These are phyloP conservation scores for Kodamaea sagamina DNA, from an alignment of 805 yeast species.

Conservation along the genomic window DNA sequence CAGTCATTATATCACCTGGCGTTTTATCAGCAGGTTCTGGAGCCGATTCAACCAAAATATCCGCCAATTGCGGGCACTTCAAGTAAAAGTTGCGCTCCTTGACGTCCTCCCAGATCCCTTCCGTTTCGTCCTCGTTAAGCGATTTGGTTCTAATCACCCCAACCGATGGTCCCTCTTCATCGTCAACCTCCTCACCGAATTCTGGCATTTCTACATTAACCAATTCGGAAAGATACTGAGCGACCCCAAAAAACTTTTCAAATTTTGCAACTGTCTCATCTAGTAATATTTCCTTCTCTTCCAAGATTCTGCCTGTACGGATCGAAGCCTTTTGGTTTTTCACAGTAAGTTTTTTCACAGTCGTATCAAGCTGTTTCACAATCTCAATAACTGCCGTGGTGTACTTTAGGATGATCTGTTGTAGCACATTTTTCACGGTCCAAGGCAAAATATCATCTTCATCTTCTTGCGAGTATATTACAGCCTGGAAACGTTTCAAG, in stretches of 20 bases:
- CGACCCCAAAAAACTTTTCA: constrained; percentile 46
- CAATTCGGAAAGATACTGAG: constrained; percentile 45
- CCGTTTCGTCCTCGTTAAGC: constrained; percentile 26
- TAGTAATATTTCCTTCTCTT: constrained; percentile 41
- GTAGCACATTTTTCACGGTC: constrained; percentile 28
- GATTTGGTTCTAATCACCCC: constrained; percentile 27
- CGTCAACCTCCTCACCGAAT: constrained; percentile 6
- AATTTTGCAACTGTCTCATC: constrained; percentile 35
- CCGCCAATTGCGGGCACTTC: constrained; percentile 46
- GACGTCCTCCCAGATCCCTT: constrained; percentile 61
- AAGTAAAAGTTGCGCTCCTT: constrained; percentile 68
- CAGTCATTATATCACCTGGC: constrained; percentile 41
- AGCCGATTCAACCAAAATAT: constrained; percentile 17
- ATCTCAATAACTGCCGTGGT: constrained; percentile 43
- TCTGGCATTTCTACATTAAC: constrained; percentile 29
- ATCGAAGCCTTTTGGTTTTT: constrained; percentile 58
- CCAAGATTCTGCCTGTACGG: constrained; percentile 62
- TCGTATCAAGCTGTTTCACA: constrained; percentile 37
- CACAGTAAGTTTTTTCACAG: constrained; percentile 34
- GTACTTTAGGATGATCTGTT: constrained; percentile 38
- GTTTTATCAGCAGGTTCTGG: constrained; percentile 14
- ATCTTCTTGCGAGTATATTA: constrained; percentile 30
- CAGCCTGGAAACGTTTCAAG: constrained; percentile 45
- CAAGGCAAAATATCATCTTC: constrained; percentile 13
- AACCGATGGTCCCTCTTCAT: constrained; percentile 16